phyloP scores from a whole-genome alignment of 192 early-diverging fungal species.

The Obelidium mucronatum region DNA sequence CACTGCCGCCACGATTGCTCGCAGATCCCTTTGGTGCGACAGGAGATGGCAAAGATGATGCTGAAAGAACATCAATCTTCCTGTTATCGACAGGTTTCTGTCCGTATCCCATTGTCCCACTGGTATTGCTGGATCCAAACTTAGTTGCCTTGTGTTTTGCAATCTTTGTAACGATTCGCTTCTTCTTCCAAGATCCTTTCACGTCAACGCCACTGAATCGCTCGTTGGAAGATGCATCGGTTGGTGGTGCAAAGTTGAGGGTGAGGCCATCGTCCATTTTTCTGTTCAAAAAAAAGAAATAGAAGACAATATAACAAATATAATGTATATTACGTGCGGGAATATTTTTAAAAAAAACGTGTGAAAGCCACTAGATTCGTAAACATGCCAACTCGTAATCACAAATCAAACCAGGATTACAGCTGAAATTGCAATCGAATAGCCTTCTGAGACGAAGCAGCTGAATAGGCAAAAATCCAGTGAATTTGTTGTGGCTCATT shows the following conservation, averaged over 20 bases:
- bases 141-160: constrained; percentile 35
- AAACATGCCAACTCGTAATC: too few relatives aligned
- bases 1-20: not conserved
- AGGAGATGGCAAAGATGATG: not conserved
- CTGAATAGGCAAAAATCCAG: too few relatives aligned
- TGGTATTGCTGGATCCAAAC: not conserved
- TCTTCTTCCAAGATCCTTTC: constrained; percentile 43
- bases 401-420: too few relatives aligned
- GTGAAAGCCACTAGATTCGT: too few relatives aligned
- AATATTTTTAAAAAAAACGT: too few relatives aligned
- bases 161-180: constrained; percentile 55
- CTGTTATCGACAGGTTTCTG: constrained; percentile 1
- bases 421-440: too few relatives aligned
- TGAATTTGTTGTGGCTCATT: too few relatives aligned
- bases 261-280: constrained; percentile 75
- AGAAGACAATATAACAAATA: too few relatives aligned
- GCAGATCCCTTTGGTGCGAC: not conserved
- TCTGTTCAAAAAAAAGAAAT: constrained; percentile 19
- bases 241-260: constrained; percentile 65
- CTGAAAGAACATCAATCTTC: not conserved
- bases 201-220: not conserved
- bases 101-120: not conserved
- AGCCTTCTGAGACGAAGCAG: too few relatives aligned
- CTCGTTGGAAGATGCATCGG: not conserved
- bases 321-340: too few relatives aligned